Conservation (phyloP, 2,329 filamentous ascomycete species). For the Diplodia intermedia region DNA sequence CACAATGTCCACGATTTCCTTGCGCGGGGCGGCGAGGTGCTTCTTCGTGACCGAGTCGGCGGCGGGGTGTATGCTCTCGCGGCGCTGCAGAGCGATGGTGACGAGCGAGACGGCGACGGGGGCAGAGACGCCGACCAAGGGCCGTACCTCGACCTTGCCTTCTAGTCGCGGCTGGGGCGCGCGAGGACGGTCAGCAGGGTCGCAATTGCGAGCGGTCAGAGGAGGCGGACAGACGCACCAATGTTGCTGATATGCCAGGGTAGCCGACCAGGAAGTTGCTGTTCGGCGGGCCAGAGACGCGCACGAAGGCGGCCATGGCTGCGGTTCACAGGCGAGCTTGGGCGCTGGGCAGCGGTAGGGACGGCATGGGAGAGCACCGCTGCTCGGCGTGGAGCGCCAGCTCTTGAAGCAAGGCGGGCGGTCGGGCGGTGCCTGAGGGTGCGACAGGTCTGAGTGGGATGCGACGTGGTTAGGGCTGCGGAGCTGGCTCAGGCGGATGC, state of each 20-base stretch:
- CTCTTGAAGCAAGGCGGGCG: slow-evolving; percentile 22
- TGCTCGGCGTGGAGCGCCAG: slow-evolving; percentile 25
- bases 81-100: slow-evolving; percentile 88
- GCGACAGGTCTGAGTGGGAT: slow-evolving; percentile 11
- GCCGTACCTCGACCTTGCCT: slow-evolving; percentile 95
- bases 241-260: slow-evolving; percentile 93
- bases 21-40: slow-evolving; percentile 85
- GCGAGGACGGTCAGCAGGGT: slow-evolving; percentile 20
- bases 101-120: slow-evolving; percentile 92
- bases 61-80: slow-evolving; percentile 95
- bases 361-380: slow-evolving; percentile 32
- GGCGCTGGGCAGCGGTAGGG: slow-evolving; percentile 33
- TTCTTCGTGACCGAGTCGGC: slow-evolving; percentile 94
- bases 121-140: slow-evolving; percentile 81
- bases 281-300: slow-evolving; percentile 96
- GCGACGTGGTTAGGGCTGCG: slow-evolving; percentile 12
- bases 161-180: slow-evolving; percentile 83
- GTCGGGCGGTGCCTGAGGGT: slow-evolving; percentile 5
- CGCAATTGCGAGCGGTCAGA: slow-evolving; percentile 24
- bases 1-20: slow-evolving; percentile 90
- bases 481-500: slow-evolving; percentile 3
- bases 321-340: slow-evolving; percentile 26
- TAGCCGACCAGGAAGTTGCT: slow-evolving; percentile 97
- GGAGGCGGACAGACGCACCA: slow-evolving; percentile 71
- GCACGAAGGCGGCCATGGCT: slow-evolving; percentile 76